A percentile compares a stretch with the other conserved stretches of the same genome.
Evolutionary conservation across 2,329 filamentous ascomycete genomes (phyloP).

Genomic region (Orbilia quercus): DNA sequence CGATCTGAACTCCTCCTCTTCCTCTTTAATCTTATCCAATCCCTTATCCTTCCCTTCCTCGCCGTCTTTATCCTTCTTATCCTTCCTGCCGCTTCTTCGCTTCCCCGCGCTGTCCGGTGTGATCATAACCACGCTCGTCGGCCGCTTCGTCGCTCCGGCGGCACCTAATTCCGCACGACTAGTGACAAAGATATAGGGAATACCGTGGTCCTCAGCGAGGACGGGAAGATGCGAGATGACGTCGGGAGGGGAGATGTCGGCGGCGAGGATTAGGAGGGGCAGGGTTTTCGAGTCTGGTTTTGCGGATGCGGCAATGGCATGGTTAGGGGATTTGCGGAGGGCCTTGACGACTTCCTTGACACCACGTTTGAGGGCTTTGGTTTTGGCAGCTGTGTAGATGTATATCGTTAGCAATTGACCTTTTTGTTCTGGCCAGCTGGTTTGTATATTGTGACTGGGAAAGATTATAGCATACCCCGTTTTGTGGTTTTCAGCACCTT

Average conservation of each 20-base stretch:
- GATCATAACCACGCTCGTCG: constrained; percentile 95
- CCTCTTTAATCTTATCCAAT: constrained; percentile 63
- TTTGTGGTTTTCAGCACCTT: constrained; percentile 75
- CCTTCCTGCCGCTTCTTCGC: constrained; percentile 62
- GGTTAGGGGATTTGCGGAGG: constrained; percentile 86
- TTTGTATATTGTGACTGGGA: neutral
- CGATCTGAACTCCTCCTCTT: constrained; percentile 69
- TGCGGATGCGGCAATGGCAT: constrained; percentile 72
- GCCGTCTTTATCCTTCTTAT: constrained; percentile 65
- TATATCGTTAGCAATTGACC: constrained; percentile 20
- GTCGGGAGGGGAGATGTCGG: constrained; percentile 97
- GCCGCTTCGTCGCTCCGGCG: constrained; percentile 92
- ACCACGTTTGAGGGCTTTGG: constrained; percentile 94
- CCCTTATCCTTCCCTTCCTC: constrained; percentile 64
- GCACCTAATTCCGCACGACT: constrained; percentile 93
- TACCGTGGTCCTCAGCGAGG: constrained; percentile 96
- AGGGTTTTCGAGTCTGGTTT: constrained; percentile 69
- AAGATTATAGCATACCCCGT: constrained; percentile 65
- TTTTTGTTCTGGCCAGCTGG: neutral
- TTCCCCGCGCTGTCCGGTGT: constrained; percentile 68
- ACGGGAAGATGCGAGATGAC: constrained; percentile 98
- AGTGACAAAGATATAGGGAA: constrained; percentile 94
- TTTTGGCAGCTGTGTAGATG: constrained; percentile 79
- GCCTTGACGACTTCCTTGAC: constrained; percentile 99
- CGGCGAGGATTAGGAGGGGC: constrained; percentile 85